These are phyloP conservation scores for Fusarium brachygibbosum DNA, from an alignment of 2,329 filamentous ascomycete species.

Conservation along the genomic window DNA sequence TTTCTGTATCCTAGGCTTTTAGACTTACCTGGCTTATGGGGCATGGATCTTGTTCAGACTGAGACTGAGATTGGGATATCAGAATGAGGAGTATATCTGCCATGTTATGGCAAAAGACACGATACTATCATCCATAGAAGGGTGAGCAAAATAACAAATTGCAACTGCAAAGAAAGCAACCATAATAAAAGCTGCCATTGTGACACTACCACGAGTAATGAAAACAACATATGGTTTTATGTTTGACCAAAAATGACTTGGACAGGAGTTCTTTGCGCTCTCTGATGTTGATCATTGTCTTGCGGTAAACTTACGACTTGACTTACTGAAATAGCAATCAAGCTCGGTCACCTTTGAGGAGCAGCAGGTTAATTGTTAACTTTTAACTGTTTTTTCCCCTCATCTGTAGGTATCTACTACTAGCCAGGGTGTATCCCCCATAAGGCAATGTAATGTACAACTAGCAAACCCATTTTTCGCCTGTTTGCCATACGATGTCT, in stretches of 20 bases:
- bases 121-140: background rate
- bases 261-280: background rate
- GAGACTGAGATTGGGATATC: background rate
- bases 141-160: background rate
- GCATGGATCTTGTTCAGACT: background rate
- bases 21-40: background rate
- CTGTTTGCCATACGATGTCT: conserved; percentile 35
- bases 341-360: conserved; percentile 6
- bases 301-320: background rate
- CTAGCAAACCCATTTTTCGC: conserved; percentile 38
- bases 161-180: background rate
- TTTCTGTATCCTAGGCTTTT: background rate
- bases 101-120: background rate
- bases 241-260: background rate
- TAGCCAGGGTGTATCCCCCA: conserved; percentile 36
- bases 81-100: background rate
- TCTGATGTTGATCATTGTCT: background rate
- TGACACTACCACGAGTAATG: background rate
- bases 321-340: background rate
- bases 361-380: conserved; percentile 38
- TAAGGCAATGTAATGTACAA: conserved; percentile 45
- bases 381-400: conserved; percentile 50
- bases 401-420: conserved; percentile 48
- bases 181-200: background rate
- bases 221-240: background rate